Evolutionary conservation across 345 rosid genomes (phyloP).

Genomic region (Microcos paniculata): DNA sequence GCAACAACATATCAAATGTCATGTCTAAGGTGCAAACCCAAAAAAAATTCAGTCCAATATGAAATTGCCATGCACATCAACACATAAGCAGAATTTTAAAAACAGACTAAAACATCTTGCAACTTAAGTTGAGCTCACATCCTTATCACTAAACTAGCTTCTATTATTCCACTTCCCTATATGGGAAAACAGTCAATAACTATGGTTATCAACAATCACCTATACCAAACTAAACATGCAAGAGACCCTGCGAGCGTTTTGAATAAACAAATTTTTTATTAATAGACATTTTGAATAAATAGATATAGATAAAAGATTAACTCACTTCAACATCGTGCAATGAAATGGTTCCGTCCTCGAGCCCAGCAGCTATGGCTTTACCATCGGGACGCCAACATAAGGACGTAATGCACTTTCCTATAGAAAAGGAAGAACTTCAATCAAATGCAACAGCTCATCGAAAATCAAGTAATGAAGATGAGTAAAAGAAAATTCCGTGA

Average conservation of each 20-base stretch:
- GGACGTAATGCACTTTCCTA: conserved; percentile 65
- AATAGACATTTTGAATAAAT: background rate
- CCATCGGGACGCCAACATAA: conserved; percentile 94
- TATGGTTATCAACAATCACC: background rate
- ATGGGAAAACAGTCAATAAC: background rate
- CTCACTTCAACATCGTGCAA: conserved; percentile 87
- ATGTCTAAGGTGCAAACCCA: background rate
- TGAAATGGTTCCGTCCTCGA: conserved; percentile 78
- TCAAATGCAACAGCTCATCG: background rate
- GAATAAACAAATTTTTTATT: background rate
- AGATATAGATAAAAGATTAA: background rate
- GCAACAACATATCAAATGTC: background rate
- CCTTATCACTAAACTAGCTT: background rate
- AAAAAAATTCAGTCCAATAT: background rate
- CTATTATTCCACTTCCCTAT: background rate
- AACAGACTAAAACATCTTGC: background rate
- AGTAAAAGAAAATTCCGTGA: background rate
- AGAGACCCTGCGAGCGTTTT: background rate
- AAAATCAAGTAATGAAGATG: background rate
- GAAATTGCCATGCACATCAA: background rate
- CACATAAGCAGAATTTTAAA: background rate
- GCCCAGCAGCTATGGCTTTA: conserved; percentile 82
- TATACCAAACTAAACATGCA: background rate
- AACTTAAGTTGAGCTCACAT: background rate
- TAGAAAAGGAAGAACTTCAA: background rate